phyloP scores from a whole-genome alignment of 2,329 filamentous ascomycete genomes.

The Phyllosticta paracitricarpa region DNA sequence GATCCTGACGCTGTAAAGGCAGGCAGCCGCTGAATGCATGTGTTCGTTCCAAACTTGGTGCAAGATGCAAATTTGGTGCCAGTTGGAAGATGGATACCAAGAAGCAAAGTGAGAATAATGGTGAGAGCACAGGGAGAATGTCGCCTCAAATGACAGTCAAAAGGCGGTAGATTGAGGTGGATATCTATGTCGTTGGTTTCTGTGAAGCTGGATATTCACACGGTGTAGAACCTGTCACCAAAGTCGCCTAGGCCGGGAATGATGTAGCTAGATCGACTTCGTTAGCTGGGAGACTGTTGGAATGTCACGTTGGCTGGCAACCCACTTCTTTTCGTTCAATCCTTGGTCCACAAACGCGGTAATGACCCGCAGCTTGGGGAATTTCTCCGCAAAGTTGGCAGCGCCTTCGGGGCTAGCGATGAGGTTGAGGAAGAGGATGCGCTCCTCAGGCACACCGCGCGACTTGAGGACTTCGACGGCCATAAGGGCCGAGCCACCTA shows the following conservation, averaged over 20 bases:
- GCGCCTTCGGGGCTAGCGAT: constrained; percentile 96
- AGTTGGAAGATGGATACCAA: background rate
- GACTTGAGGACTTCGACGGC: constrained; percentile 87
- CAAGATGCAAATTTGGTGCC: background rate
- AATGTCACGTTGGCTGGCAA: constrained; percentile 13
- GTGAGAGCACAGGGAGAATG: background rate
- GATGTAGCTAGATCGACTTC: constrained; percentile 62
- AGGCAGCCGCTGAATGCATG: background rate
- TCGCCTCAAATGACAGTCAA: background rate
- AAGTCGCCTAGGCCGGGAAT: constrained; percentile 91
- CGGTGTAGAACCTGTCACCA: constrained; percentile 89
- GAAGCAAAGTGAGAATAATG: background rate
- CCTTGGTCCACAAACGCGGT: constrained; percentile 95
- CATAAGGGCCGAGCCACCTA: constrained; percentile 92
- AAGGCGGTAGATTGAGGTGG: background rate
- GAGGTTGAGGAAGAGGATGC: constrained; percentile 90
- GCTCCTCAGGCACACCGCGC: constrained; percentile 85
- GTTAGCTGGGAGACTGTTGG: constrained; percentile 19
- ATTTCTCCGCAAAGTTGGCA: constrained; percentile 76
- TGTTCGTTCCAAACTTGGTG: background rate
- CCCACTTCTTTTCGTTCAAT: constrained; percentile 94
- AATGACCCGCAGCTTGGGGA: constrained; percentile 81
- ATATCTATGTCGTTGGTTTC: background rate
- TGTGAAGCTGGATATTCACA: constrained; percentile 41
- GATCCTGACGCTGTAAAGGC: background rate